Percentiles rank a stretch among this genome's conserved stretches.
These are phyloP conservation scores for Neonectria faginata DNA, from an alignment of 2,329 filamentous ascomycete species.

Conservation along the genomic window DNA sequence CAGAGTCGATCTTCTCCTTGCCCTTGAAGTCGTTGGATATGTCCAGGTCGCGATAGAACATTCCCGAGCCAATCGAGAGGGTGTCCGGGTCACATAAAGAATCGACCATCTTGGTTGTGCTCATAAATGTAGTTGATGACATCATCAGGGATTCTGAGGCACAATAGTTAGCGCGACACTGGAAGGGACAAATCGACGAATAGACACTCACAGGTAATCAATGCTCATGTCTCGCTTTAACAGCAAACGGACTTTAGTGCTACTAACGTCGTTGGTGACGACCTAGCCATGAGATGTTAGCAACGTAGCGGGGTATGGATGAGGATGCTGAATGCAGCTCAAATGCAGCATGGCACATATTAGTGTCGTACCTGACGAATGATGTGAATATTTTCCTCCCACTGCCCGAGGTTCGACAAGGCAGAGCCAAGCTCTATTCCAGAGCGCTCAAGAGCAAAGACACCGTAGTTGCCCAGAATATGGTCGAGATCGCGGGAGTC, in stretches of 20 bases:
- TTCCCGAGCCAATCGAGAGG: too few relatives aligned
- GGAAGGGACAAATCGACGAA: background rate
- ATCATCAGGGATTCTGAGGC: slow-evolving; percentile 67
- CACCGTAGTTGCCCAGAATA: slow-evolving; percentile 85
- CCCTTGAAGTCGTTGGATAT: slow-evolving; percentile 42
- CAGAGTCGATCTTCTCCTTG: slow-evolving; percentile 38
- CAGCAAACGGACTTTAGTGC: slow-evolving; percentile 84
- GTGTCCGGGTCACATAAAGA: too few relatives aligned
- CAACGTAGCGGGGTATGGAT: slow-evolving; percentile 10
- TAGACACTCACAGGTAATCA: slow-evolving; percentile 65
- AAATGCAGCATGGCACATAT: background rate
- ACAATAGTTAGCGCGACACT: slow-evolving; percentile 5
- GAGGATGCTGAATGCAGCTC: background rate
- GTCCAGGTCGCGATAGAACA: slow-evolving; percentile 70
- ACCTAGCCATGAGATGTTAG: slow-evolving; percentile 58
- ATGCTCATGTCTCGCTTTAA: slow-evolving; percentile 84
- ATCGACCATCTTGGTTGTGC: too few relatives aligned
- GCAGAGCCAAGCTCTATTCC: slow-evolving; percentile 92
- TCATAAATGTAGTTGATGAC: slow-evolving; percentile 81
- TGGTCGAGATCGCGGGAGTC: slow-evolving; percentile 85
- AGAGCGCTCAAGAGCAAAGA: slow-evolving; percentile 87
- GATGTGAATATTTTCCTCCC: slow-evolving; percentile 87
- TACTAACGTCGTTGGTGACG: slow-evolving; percentile 88
- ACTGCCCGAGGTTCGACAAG: slow-evolving; percentile 81
- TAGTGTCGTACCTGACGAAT: slow-evolving; percentile 66